Percentiles rank a stretch among this genome's conserved stretches.
phyloP scores from a whole-genome alignment of 805 yeast species.

The Ogataea populi-albae region DNA sequence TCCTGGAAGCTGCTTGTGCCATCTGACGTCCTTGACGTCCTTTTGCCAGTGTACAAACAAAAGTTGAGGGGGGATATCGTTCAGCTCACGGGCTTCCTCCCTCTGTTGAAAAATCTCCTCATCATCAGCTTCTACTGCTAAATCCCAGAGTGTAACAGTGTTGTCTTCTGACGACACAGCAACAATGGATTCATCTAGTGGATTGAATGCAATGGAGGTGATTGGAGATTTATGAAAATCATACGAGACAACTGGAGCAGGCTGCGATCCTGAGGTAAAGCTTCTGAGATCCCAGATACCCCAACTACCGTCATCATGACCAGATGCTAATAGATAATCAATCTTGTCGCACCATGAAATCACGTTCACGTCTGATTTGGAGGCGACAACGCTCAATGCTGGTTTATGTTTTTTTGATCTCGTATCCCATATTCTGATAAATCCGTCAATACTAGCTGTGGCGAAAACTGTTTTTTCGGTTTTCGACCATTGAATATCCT shows the following conservation, averaged over 20 bases:
- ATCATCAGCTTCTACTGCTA: conserved; percentile 98
- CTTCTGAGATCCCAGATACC: conserved; percentile 96
- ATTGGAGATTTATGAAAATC: conserved; percentile 93
- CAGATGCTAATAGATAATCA: conserved; percentile 84
- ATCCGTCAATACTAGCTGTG: conserved; percentile 90
- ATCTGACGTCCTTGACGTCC: conserved; percentile 95
- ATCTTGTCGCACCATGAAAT: conserved; percentile 92
- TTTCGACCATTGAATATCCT: conserved; percentile 95
- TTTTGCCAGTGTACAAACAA: conserved; percentile 98
- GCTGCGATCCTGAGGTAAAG: conserved; percentile 57
- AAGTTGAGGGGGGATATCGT: conserved; percentile 91
- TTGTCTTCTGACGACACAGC: conserved; percentile 97
- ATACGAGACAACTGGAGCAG: conserved; percentile 88
- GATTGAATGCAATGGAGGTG: conserved; percentile 92
- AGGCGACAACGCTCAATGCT: conserved; percentile 79
- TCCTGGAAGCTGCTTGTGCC: conserved; percentile 98
- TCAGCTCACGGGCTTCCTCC: conserved; percentile 71
- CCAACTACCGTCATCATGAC: conserved; percentile 97
- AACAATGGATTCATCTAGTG: conserved; percentile 89
- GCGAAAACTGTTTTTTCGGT: conserved; percentile 93
- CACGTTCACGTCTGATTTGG: conserved; percentile 84
- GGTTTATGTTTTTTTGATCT: conserved; percentile 90
- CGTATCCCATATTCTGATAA: conserved; percentile 93
- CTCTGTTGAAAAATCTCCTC: conserved; percentile 90
- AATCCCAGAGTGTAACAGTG: conserved; percentile 96